phyloP scores from a whole-genome alignment of 257 asterid genomes.

The Primulina eburnea region DNA sequence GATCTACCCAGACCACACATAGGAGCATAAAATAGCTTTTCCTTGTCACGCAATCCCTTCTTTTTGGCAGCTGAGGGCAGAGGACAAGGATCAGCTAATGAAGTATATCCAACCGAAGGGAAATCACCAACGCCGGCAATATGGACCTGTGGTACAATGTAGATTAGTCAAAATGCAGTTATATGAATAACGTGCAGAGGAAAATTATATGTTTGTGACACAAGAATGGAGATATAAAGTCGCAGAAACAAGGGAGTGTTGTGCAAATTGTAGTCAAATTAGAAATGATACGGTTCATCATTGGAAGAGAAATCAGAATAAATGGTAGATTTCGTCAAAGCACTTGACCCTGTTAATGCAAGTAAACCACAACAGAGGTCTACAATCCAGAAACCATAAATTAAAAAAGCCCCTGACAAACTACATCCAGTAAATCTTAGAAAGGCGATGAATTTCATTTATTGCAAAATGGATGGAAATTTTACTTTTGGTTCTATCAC shows the following conservation, averaged over 20 bases:
- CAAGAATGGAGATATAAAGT: background rate
- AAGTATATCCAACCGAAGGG: conserved; percentile 58
- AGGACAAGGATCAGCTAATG: conserved; percentile 92
- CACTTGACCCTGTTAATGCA: background rate
- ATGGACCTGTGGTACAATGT: conserved; percentile 58
- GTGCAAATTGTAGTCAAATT: background rate
- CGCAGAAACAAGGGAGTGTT: conserved; percentile 5
- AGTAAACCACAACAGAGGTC: background rate
- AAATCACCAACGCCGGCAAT: conserved; percentile 98
- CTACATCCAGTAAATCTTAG: background rate
- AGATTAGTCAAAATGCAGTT: conserved; percentile 10
- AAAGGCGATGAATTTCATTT: background rate
- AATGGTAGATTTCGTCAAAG: background rate
- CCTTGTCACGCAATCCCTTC: conserved; percentile 96
- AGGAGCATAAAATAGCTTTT: conserved; percentile 94
- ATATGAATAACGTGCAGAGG: background rate
- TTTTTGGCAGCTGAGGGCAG: conserved; percentile 95
- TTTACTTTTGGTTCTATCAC: background rate
- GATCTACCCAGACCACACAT: conserved; percentile 98
- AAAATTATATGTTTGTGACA: background rate
- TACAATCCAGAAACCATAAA: conserved; percentile 1
- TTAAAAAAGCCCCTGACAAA: background rate
- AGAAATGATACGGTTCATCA: conserved; percentile 9
- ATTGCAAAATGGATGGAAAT: background rate
- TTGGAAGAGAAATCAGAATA: background rate